Base-by-base conservation (phyloP, 2,329 filamentous ascomycete genomes). In the Alternaria sp. region DNA sequence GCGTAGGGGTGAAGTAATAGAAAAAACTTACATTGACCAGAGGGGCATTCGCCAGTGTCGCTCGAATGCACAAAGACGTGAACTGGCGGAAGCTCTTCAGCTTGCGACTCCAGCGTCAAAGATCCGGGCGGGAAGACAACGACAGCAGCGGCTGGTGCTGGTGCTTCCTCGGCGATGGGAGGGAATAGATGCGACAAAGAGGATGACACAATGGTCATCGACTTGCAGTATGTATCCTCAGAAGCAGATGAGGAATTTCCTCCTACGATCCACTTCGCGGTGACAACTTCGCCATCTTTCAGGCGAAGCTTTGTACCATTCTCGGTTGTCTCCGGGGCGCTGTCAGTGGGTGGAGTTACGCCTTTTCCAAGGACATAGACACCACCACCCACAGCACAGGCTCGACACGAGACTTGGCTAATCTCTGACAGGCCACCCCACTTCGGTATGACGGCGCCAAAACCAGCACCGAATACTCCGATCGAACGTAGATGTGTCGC, bases 401-500 rank as follows among this genome's bases (percentile, higher is more conserved):
- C 93, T 70, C 95, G 91, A 77, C 96, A 98, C 5, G 90, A 92
- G 23, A 97, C 93, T 83, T 99, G 95, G 28, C 92, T 89, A 63
- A 98, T 89, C 80, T 99, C 95, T 30, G 93, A 91, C 50, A 91
- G 85, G 26, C 95, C 93, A 50, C 95, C 95, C 90, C 93, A 99
- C 84, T 97, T 97, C 21, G 94, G 91, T 69, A 97, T 88, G 12
- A 99, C 89, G 50, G 93, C 92, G 55, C 92, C 92, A 77, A 98
- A 98, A 10, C 95, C 93, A 51, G 91, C 87, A 0, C 95, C 95
- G 71, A 97, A 95, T 5, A 92, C 83, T 8, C 95, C 94, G 80
- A 96, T 94, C 0, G 95, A 97, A 13, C 88, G 87, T 54, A 98
- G 83, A 79, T 99, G 94, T 47, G 90, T 88, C 69, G 91, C 86